Percentiles rank a stretch among this genome's conserved stretches.
Evolutionary conservation across 306 rosid species (phyloP).

Genomic region (Fragaria iinumae): DNA sequence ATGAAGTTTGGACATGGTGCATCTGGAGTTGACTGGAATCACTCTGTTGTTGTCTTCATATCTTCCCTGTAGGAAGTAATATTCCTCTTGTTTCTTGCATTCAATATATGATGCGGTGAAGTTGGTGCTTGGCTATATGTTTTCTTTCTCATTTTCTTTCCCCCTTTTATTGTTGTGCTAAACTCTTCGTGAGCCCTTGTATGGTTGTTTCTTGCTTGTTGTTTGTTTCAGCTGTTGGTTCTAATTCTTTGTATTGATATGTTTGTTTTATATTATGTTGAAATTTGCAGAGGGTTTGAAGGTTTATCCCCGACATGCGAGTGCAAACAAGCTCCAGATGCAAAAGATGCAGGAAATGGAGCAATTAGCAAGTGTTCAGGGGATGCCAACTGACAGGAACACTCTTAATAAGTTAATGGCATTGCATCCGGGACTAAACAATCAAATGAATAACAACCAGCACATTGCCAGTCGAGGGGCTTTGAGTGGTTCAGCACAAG

Average conservation of each 20-base stretch:
- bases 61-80: background rate
- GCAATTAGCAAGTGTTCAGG: conserved; percentile 79
- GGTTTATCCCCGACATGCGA: conserved; percentile 72
- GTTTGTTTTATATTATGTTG: conserved; percentile 17
- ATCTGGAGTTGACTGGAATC: background rate
- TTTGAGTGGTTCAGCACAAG: conserved; percentile 80
- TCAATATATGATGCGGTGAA: background rate
- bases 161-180: background rate
- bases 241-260: background rate
- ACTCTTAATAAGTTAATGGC: conserved; percentile 76
- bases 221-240: background rate
- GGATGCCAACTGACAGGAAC: conserved; percentile 81
- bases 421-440: conserved; percentile 64
- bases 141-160: background rate
- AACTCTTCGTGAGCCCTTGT: background rate
- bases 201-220: background rate
- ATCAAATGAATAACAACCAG: conserved; percentile 54
- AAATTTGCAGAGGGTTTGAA: conserved; percentile 77
- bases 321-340: conserved; percentile 72
- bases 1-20: background rate
- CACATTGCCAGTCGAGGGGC: conserved; percentile 64
- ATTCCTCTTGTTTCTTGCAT: background rate
- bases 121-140: background rate
- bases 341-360: conserved; percentile 97
- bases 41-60: background rate